Evolutionary conservation across 1,139 yeast genomes (phyloP).

Genomic region (Torulaspora globosa): DNA sequence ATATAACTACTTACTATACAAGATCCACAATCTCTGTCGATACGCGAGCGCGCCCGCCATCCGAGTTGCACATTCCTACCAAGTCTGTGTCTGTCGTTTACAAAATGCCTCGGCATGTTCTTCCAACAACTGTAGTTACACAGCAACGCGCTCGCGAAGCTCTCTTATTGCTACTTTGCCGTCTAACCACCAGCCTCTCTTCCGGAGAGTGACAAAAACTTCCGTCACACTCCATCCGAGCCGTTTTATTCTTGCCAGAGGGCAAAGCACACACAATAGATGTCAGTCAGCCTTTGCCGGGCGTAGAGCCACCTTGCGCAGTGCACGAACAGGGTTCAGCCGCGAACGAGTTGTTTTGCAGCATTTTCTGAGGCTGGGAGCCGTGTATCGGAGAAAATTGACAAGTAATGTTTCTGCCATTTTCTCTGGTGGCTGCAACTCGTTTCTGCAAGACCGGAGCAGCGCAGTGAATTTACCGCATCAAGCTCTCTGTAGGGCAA

Average conservation of each 20-base stretch:
- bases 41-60: too few relatives aligned
- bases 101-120: slow-evolving; percentile 6
- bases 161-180: too few relatives aligned
- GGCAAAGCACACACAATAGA: not conserved
- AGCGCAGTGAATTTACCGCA: slow-evolving; percentile 4
- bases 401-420: slow-evolving; percentile 3
- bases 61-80: not conserved
- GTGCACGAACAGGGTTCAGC: not conserved
- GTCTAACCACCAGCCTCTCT: too few relatives aligned
- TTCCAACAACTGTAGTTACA: too few relatives aligned
- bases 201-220: too few relatives aligned
- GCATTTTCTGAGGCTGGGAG: slow-evolving; percentile 1
- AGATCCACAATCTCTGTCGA: too few relatives aligned
- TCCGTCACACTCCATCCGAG: not conserved
- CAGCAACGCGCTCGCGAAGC: too few relatives aligned
- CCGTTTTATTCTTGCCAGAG: not conserved
- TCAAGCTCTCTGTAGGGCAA: not conserved
- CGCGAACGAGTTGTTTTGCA: not conserved
- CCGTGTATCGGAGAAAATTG: slow-evolving; percentile 4
- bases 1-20: too few relatives aligned
- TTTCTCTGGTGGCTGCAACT: slow-evolving; percentile 5
- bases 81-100: not conserved
- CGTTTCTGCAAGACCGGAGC: slow-evolving; percentile 3
- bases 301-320: not conserved
- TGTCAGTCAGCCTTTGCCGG: not conserved